phyloP scores from a whole-genome alignment of 305 asterid species.

The Nicotiana rustica region DNA sequence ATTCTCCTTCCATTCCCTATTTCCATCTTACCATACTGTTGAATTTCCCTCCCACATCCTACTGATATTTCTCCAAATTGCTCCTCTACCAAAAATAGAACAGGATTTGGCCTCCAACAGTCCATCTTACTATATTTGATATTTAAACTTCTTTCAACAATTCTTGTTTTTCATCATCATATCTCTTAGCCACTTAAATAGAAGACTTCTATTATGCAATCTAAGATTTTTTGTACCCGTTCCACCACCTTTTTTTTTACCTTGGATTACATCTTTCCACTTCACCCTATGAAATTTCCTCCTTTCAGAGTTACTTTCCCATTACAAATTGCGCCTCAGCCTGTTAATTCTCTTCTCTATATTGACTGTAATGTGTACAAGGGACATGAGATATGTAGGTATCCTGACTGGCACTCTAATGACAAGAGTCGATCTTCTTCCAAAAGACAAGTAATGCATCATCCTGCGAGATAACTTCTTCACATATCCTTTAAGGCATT shows the following conservation, averaged over 20 bases:
- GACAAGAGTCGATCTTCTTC: background rate
- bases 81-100: background rate
- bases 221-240: background rate
- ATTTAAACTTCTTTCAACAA: background rate
- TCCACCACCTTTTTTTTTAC: background rate
- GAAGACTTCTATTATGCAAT: background rate
- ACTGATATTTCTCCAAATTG: background rate
- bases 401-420: background rate
- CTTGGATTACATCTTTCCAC: background rate
- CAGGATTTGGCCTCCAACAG: background rate
- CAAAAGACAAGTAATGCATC: background rate
- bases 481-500: background rate
- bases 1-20: background rate
- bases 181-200: background rate
- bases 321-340: background rate
- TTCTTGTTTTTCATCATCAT: background rate
- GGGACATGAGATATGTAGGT: background rate
- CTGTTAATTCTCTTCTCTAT: background rate
- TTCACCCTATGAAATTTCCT: background rate
- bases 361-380: background rate
- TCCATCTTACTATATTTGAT: background rate
- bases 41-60: conserved; percentile 4
- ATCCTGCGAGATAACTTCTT: background rate
- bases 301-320: background rate
- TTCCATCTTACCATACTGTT: background rate